Conservation (phyloP, 768 basidiomycete species). For the Rhodosporidiobolus sp. region DNA sequence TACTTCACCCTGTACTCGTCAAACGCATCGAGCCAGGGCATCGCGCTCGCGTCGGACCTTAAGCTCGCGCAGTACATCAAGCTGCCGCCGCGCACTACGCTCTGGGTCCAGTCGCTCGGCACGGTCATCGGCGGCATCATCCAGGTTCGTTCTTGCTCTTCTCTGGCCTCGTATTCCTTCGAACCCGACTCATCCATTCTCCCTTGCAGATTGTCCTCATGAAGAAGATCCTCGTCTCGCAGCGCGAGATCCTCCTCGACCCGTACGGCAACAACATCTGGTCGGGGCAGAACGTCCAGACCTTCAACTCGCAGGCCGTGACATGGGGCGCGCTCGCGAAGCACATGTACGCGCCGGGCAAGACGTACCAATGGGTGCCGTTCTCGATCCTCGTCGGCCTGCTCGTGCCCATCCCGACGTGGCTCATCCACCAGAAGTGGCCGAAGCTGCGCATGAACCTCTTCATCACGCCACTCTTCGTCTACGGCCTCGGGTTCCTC, state of each 20-base stretch:
- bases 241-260: constrained; percentile 57
- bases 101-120: constrained; percentile 60
- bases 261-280: constrained; percentile 65
- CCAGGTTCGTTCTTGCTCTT: no score
- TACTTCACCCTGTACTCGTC: constrained; percentile 47
- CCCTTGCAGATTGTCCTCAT: constrained; percentile 62
- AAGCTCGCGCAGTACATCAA: constrained; percentile 59
- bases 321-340: constrained; percentile 60
- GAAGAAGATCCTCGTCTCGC: constrained; percentile 59
- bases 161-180: no score
- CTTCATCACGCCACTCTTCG: constrained; percentile 45
- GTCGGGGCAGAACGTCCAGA: constrained; percentile 47
- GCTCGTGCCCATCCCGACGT: constrained; percentile 58
- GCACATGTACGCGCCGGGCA: constrained; percentile 45
- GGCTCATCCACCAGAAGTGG: constrained; percentile 54
- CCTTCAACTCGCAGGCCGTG: no score
- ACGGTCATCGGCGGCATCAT: constrained; percentile 55
- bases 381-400: constrained; percentile 51
- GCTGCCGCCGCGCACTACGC: constrained; percentile 64
- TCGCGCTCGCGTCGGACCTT: constrained; percentile 58
- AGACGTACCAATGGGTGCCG: constrained; percentile 42
- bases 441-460: constrained; percentile 56
- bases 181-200: no score
- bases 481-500: constrained; percentile 48
- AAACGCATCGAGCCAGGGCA: constrained; percentile 54